phyloP scores from a whole-genome alignment of 257 asterid genomes.

The Rehmannia glutinosa region DNA sequence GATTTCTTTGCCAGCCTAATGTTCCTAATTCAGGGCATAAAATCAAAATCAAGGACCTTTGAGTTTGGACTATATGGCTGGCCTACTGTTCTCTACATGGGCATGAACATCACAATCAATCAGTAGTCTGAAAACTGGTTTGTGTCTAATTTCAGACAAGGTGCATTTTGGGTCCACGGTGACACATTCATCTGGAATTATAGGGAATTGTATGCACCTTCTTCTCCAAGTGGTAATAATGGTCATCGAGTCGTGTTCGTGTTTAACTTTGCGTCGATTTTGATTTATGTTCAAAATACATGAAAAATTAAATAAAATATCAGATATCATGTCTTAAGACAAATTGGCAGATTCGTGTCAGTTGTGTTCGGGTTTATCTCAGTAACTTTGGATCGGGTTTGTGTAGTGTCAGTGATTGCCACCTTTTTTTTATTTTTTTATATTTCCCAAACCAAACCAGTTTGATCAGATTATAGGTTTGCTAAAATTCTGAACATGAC shows the following conservation, averaged over 20 bases:
- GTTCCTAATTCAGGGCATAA: conserved; percentile 12
- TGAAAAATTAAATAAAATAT: too few relatives aligned
- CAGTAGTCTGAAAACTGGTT: background rate
- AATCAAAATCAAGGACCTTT: background rate
- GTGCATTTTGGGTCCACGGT: conserved; percentile 19
- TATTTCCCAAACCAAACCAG: too few relatives aligned
- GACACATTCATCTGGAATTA: background rate
- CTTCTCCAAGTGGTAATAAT: too few relatives aligned
- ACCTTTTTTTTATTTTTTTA: too few relatives aligned
- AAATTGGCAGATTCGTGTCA: too few relatives aligned
- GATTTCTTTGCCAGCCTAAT: conserved; percentile 17
- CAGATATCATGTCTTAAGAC: too few relatives aligned
- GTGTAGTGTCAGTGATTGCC: too few relatives aligned
- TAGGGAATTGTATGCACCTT: background rate
- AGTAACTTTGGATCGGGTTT: too few relatives aligned
- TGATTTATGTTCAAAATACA: too few relatives aligned
- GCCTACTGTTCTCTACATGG: conserved; percentile 10
- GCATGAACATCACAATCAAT: conserved; percentile 17
- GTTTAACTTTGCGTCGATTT: too few relatives aligned
- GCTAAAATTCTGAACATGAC: background rate
- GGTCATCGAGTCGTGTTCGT: too few relatives aligned
- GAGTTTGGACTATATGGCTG: conserved; percentile 17
- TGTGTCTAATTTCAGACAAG: conserved; percentile 24
- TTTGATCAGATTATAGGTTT: background rate
- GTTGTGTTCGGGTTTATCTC: too few relatives aligned